Evolutionary conservation across 1,284 basidiomycete species (phyloP), one percentile per base, ranked within the genome.

Genomic region (Dichomitus squalens): DNA sequence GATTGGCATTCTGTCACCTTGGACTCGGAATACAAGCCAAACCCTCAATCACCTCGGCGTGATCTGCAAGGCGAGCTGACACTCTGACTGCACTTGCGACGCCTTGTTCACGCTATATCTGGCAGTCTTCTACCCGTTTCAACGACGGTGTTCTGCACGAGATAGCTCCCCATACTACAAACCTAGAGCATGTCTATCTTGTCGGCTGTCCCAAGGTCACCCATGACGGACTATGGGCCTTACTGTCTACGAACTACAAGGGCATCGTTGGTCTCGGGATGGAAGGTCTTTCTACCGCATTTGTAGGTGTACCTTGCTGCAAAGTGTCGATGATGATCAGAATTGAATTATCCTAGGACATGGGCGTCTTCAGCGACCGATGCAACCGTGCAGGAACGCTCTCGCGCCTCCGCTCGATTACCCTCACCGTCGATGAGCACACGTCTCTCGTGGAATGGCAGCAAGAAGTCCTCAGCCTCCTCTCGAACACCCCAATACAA

Each of bases 131-230:
- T 3, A 69, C 77, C 6, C 69, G 81, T 2, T 72, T 91, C 29
- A 87, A 81, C 0, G 87, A 92, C 64, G 63, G 61, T 2, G 66
- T 83, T 3, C 70, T 92, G 20, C 73, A 73, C 43, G 60, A 71
- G 2, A 66, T 89, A 6, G 79, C 85, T 0, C 76, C 79, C 0
- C 65, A 75, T 51, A 73, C 88, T 35, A 61, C 65, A 12, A 70
- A 76, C 8, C 72, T 92, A 12, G 79, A 85, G 41, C 75, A 83
- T 39, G 66, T 90, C 1, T 76, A 81, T 53, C 70, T 92, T 12
- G 79, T 81, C 0, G 89, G 88, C 16, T 91, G 89, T 66, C 76
- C 80, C 0, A 87, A 79, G 64, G 80, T 90, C n/a, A 88, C 86
- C 0, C 80, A 90, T 48, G 59, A 65, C 11, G 88, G 88, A 1